phyloP scores from a whole-genome alignment of 2,329 filamentous ascomycete species.

The Simplicillium aogashimaense region DNA sequence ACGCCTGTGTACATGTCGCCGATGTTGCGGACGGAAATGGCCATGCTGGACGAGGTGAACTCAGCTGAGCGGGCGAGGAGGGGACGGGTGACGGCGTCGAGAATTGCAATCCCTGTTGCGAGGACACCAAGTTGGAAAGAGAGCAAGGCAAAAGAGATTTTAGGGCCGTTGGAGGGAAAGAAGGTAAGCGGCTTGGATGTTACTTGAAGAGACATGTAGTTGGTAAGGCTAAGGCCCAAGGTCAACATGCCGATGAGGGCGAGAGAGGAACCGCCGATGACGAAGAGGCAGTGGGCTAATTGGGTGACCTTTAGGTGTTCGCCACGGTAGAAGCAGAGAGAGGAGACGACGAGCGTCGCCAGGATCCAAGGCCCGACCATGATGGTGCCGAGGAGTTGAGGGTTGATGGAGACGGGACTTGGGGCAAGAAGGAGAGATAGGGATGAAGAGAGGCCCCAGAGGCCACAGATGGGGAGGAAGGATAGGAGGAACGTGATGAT shows the following conservation, averaged over 20 bases:
- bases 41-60: constrained; percentile 36
- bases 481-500: constrained; percentile 33
- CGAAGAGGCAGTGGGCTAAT: constrained; percentile 19
- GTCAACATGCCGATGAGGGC: constrained; percentile 30
- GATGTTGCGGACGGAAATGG: constrained; percentile 32
- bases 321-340: constrained; percentile 21
- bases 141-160: constrained; percentile 26
- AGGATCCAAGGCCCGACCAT: constrained; percentile 33
- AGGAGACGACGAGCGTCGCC: constrained; percentile 20
- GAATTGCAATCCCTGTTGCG: constrained; percentile 27
- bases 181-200: constrained; percentile 14
- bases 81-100: constrained; percentile 30
- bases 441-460: constrained; percentile 36
- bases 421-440: constrained; percentile 37
- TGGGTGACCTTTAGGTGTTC: constrained; percentile 21
- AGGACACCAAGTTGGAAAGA: constrained; percentile 37
- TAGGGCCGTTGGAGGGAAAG: constrained; percentile 14
- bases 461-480: constrained; percentile 31
- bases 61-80: constrained; percentile 36
- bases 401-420: constrained; percentile 29
- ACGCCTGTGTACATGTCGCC: constrained; percentile 38
- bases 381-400: constrained; percentile 31
- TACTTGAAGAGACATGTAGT: constrained; percentile 24
- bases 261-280: constrained; percentile 26
- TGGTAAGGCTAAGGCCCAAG: constrained; percentile 28